phyloP scores from a whole-genome alignment of 2,329 filamentous ascomycete species.

The Kalmusia sp. region DNA sequence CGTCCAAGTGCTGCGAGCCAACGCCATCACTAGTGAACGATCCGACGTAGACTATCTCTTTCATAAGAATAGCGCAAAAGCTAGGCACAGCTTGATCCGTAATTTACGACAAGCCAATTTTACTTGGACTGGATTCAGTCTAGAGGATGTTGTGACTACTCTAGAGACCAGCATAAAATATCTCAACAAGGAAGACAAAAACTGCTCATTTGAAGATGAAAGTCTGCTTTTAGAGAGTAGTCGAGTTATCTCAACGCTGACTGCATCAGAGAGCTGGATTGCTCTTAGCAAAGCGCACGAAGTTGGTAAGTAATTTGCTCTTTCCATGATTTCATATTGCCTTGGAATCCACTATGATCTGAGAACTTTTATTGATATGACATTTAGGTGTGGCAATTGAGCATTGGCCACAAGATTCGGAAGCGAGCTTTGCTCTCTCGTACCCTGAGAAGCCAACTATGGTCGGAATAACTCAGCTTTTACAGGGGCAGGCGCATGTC shows the following conservation, averaged over 20 bases:
- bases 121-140: constrained; percentile 80
- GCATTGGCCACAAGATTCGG: constrained; percentile 68
- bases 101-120: constrained; percentile 87
- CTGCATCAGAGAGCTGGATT: constrained; percentile 68
- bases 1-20: constrained; percentile 81
- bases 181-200: constrained; percentile 65
- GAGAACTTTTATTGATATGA: not conserved
- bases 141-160: constrained; percentile 67
- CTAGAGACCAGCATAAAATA: constrained; percentile 74
- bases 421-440: constrained; percentile 71
- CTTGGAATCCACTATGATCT: not conserved
- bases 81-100: constrained; percentile 71
- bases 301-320: constrained; percentile 60
- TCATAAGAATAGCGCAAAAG: constrained; percentile 73
- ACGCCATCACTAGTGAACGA: constrained; percentile 86
- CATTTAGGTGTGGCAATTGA: constrained; percentile 64
- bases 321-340: not conserved
- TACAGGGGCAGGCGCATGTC: constrained; percentile 64
- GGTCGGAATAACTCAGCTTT: constrained; percentile 64
- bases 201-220: constrained; percentile 68
- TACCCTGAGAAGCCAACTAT: constrained; percentile 57
- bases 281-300: constrained; percentile 76
- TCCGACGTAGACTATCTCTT: constrained; percentile 89
- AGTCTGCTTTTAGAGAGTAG: constrained; percentile 69
- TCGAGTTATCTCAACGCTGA: constrained; percentile 65